Conservation (phyloP, 78 protist species). For the Guillardia theta region DNA sequence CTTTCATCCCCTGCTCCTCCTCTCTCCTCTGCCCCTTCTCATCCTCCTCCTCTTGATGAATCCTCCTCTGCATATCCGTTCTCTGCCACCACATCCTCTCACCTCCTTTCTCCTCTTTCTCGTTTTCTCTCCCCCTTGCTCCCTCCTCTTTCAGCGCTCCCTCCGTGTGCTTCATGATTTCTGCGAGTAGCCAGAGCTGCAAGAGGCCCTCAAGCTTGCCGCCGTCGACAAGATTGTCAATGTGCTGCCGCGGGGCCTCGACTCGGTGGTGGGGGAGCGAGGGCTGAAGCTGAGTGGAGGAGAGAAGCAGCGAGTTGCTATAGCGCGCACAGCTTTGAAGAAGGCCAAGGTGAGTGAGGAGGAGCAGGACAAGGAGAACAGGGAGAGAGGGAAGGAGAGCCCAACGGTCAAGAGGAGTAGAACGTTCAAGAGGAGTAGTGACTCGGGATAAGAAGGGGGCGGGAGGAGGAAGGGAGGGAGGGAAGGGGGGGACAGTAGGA, state of each 20-base stretch:
- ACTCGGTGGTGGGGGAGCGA: conserved; percentile 26
- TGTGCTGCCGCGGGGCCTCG: background rate
- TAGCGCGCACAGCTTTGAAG: conserved; percentile 18
- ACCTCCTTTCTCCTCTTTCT: background rate
- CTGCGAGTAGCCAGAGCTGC: too few species aligned
- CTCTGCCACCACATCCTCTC: background rate
- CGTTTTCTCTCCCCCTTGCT: too few species aligned
- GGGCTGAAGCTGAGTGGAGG: conserved; percentile 14
- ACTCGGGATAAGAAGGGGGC: background rate
- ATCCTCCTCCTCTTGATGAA: background rate
- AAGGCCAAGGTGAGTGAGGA: background rate
- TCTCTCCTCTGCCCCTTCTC: background rate
- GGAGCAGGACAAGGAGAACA: too few species aligned
- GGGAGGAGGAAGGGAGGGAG: background rate
- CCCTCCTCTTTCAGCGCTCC: too few species aligned
- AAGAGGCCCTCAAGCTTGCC: background rate
- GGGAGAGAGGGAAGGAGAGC: background rate
- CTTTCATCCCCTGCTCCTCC: background rate
- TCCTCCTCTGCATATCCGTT: background rate
- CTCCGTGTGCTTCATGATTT: too few species aligned
- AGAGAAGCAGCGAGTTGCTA: conserved; percentile 20
- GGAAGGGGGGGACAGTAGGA: background rate
- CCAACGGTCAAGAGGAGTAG: too few species aligned
- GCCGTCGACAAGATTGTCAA: background rate
- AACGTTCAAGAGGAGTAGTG: background rate